Conservation (phyloP, 2,329 filamentous ascomycete genomes). For the Helicocarpus griseus region DNA sequence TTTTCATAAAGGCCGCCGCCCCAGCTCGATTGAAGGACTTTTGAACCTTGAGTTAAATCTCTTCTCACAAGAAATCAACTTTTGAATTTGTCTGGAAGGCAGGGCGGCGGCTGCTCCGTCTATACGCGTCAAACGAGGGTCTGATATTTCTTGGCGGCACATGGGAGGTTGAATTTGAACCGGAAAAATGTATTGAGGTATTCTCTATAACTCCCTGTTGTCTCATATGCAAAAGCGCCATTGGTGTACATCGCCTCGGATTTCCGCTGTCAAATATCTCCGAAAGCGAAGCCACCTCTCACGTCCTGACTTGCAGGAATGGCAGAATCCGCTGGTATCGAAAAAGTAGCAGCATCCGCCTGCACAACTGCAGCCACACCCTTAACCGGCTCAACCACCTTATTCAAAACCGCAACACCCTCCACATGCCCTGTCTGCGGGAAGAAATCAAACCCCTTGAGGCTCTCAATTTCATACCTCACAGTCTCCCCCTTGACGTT, state of each 20-base stretch:
- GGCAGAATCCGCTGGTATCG: not conserved
- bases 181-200: too few relatives aligned
- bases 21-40: too few relatives aligned
- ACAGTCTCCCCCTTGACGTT: conserved; percentile 24
- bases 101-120: too few relatives aligned
- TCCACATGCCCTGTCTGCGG: conserved; percentile 70
- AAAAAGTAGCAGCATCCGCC: not conserved
- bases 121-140: too few relatives aligned
- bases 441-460: conserved; percentile 94
- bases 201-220: not conserved
- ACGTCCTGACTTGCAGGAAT: not conserved
- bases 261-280: not conserved
- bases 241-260: too few relatives aligned
- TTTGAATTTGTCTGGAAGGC: too few relatives aligned
- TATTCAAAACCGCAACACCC: conserved; percentile 51
- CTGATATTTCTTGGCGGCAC: too few relatives aligned
- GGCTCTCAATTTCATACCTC: conserved; percentile 76
- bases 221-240: too few relatives aligned
- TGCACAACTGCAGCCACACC: not conserved
- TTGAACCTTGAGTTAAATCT: too few relatives aligned
- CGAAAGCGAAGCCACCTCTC: not conserved
- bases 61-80: too few relatives aligned
- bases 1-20: too few relatives aligned
- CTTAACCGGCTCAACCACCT: conserved; percentile 12
- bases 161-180: too few relatives aligned